These are phyloP conservation scores for Chytriomyces sp. DNA, from an alignment of 192 early-diverging fungal species.

Conservation along the genomic window DNA sequence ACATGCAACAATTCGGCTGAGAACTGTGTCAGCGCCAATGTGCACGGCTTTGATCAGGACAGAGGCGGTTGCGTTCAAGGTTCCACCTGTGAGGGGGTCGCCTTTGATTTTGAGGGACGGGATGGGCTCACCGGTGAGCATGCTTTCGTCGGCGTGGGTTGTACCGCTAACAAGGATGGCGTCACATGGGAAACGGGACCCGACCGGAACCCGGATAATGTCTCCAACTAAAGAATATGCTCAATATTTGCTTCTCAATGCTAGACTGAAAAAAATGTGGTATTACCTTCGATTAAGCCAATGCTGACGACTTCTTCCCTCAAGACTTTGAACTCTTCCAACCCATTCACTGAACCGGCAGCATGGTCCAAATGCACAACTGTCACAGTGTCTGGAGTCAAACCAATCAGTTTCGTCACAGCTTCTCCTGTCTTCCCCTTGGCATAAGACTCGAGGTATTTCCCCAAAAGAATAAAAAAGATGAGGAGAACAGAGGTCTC, in stretches of 20 bases:
- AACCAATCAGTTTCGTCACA: slow-evolving; percentile 72
- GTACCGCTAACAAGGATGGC: slow-evolving; percentile 62
- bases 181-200: slow-evolving; percentile 76
- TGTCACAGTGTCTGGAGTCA: slow-evolving; percentile 74
- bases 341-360: neutral
- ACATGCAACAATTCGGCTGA: slow-evolving; percentile 87
- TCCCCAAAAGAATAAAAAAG: slow-evolving; percentile 82
- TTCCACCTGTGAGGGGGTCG: slow-evolving; percentile 62
- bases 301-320: slow-evolving; percentile 55
- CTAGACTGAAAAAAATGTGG: neutral
- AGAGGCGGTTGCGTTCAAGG: slow-evolving; percentile 62
- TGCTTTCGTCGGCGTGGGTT: slow-evolving; percentile 74
- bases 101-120: slow-evolving; percentile 63
- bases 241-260: neutral
- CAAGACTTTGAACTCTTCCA: slow-evolving; percentile 19
- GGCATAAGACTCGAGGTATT: slow-evolving; percentile 78
- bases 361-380: slow-evolving; percentile 54
- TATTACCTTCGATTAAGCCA: slow-evolving; percentile 60
- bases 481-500: slow-evolving; percentile 79
- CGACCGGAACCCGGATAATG: slow-evolving; percentile 72
- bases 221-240: slow-evolving; percentile 65
- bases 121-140: slow-evolving; percentile 82
- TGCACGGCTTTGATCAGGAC: slow-evolving; percentile 67
- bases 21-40: slow-evolving; percentile 74
- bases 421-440: slow-evolving; percentile 80